These are phyloP conservation scores for Phyllosticta paracitricarpa DNA, from an alignment of 2,329 filamentous ascomycete species.

Conservation along the genomic window DNA sequence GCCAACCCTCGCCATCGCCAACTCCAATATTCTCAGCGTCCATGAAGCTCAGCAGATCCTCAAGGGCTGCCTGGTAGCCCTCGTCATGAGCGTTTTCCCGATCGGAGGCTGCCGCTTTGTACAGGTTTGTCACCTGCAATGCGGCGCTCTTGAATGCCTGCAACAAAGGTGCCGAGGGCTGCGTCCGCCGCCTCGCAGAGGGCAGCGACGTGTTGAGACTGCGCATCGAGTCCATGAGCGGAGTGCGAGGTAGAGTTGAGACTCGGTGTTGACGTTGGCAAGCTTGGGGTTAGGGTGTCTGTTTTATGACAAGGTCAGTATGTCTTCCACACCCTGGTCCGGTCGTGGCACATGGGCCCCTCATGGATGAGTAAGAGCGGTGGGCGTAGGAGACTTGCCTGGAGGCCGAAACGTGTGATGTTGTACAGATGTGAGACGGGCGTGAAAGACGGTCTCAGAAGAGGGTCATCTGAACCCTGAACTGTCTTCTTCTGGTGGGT, in stretches of 20 bases:
- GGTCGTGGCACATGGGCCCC: not conserved
- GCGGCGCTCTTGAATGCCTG: slow-evolving; percentile 88
- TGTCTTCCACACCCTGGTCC: not conserved
- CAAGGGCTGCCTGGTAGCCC: slow-evolving; percentile 88
- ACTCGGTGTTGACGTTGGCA: not conserved
- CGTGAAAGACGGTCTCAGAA: not conserved
- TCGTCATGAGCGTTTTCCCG: slow-evolving; percentile 65
- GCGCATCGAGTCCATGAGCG: slow-evolving; percentile 31
- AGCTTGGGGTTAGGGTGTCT: not conserved
- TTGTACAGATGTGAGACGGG: not conserved
- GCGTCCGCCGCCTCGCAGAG: slow-evolving; percentile 20
- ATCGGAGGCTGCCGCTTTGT: slow-evolving; percentile 77
- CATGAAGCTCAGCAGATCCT: slow-evolving; percentile 77
- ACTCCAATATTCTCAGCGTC: slow-evolving; percentile 73
- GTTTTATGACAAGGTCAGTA: not conserved
- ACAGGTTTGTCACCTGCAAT: slow-evolving; percentile 88
- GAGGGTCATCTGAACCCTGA: not conserved
- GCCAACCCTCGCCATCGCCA: slow-evolving; percentile 66
- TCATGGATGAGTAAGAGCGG: not conserved
- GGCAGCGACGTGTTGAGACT: slow-evolving; percentile 32
- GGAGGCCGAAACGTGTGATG: not conserved
- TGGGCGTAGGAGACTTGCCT: not conserved
- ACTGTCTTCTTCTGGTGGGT: not conserved
- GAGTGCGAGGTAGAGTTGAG: not conserved
- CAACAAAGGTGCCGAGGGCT: slow-evolving; percentile 47